A percentile compares a stretch with the other conserved stretches of the same genome.
These are phyloP conservation scores for Zopfia rhizophila DNA, from an alignment of 2,329 filamentous ascomycete genomes.

Conservation along the genomic window DNA sequence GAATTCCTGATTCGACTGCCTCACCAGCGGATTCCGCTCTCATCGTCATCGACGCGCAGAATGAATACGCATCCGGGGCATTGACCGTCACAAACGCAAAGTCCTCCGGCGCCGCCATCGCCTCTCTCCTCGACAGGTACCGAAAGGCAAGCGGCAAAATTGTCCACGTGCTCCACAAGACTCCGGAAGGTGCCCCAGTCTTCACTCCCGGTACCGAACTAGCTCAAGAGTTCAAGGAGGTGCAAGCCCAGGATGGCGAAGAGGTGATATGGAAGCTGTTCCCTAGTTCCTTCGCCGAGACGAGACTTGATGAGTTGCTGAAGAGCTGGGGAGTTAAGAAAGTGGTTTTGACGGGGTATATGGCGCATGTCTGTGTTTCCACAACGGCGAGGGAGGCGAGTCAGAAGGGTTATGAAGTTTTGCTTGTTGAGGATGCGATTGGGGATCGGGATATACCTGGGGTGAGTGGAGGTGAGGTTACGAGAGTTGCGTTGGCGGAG, in stretches of 20 bases:
- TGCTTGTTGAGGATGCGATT: constrained; percentile 70
- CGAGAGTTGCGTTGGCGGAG: constrained; percentile 62
- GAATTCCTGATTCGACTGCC: constrained; percentile 65
- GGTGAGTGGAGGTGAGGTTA: constrained; percentile 65
- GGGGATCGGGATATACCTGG: constrained; percentile 75
- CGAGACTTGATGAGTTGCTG: constrained; percentile 67
- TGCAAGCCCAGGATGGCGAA: constrained; percentile 65
- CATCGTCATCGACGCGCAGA: constrained; percentile 76
- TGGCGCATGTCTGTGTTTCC: constrained; percentile 73
- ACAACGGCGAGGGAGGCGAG: constrained; percentile 70
- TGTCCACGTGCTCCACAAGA: constrained; percentile 70
- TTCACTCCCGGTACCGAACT: constrained; percentile 72
- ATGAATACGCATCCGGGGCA: constrained; percentile 71
- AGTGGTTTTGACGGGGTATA: constrained; percentile 70
- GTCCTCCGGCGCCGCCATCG: constrained; percentile 66
- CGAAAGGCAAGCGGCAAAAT: constrained; percentile 64
- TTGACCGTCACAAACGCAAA: constrained; percentile 66
- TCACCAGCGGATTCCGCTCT: constrained; percentile 68
- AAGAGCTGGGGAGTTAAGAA: constrained; percentile 64
- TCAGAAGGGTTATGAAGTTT: constrained; percentile 71
- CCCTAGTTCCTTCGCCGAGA: constrained; percentile 70
- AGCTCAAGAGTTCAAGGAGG: constrained; percentile 69
- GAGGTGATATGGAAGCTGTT: constrained; percentile 66
- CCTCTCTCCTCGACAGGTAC: constrained; percentile 68
- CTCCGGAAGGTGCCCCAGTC: constrained; percentile 69